Conservation (phyloP, 768 basidiomycete species). For the Sarcodon aspratus region DNA sequence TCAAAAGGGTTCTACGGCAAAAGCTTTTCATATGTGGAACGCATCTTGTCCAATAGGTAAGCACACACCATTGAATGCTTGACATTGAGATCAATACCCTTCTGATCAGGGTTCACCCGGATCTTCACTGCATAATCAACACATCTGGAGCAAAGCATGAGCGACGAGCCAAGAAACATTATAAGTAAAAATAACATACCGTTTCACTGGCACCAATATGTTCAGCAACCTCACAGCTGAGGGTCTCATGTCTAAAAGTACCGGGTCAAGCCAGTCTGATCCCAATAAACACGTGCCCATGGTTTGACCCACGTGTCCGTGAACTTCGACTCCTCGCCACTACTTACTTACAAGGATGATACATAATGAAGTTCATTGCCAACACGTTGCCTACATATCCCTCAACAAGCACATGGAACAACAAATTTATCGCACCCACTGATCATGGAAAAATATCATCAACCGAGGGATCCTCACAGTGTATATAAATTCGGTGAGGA, state of each 20-base stretch:
- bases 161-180: background rate
- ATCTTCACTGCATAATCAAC: slow-evolving; percentile 99
- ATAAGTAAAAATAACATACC: slow-evolving; percentile 30
- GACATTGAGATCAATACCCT: slow-evolving; percentile 91
- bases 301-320: too few relatives aligned
- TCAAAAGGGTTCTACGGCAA: slow-evolving; percentile 85
- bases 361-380: too few relatives aligned
- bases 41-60: background rate
- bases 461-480: too few relatives aligned
- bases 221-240: slow-evolving; percentile 64
- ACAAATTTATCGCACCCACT: too few relatives aligned
- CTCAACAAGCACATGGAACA: too few relatives aligned
- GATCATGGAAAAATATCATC: too few relatives aligned
- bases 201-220: slow-evolving; percentile 90
- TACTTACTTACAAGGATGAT: too few relatives aligned
- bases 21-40: slow-evolving; percentile 1
- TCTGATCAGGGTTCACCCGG: slow-evolving; percentile 90
- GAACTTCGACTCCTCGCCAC: too few relatives aligned
- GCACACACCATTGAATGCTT: slow-evolving; percentile 90
- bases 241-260: slow-evolving; percentile 48
- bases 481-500: too few relatives aligned
- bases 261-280: too few relatives aligned
- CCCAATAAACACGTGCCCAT: too few relatives aligned
- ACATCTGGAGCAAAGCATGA: slow-evolving; percentile 35
- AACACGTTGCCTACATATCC: too few relatives aligned